phyloP scores from a whole-genome alignment of 306 rosid genomes.

The Astragalus membranaceus region DNA sequence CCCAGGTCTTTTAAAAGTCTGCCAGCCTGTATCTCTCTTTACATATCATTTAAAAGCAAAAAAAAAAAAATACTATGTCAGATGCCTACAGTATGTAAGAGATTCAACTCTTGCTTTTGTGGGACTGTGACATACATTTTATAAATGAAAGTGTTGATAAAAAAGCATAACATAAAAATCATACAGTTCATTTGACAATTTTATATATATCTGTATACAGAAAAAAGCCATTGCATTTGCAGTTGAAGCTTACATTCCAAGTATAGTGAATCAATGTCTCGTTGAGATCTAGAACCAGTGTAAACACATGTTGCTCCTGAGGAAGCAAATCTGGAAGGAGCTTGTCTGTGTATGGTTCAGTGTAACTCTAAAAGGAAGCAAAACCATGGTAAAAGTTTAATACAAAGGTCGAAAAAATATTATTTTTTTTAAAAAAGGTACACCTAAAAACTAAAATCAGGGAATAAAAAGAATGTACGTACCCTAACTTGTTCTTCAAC shows the following conservation, averaged over 20 bases:
- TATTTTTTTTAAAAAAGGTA: not conserved
- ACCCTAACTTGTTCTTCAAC: slow-evolving; percentile 82
- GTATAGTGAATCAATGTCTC: slow-evolving; percentile 84
- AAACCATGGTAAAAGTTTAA: not conserved
- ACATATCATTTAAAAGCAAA: slow-evolving; percentile 27
- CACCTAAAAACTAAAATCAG: not conserved
- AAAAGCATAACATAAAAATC: not conserved
- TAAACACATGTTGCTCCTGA: slow-evolving; percentile 71
- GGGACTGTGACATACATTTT: not conserved
- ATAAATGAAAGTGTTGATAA: not conserved
- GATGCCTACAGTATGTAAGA: not conserved
- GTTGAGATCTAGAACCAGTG: slow-evolving; percentile 93
- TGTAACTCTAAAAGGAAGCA: slow-evolving; percentile 51
- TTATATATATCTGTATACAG: not conserved
- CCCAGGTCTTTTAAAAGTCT: slow-evolving; percentile 94
- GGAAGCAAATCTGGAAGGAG: slow-evolving; percentile 98
- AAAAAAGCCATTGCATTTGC: not conserved
- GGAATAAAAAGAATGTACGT: slow-evolving; percentile 14
- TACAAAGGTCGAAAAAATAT: not conserved
- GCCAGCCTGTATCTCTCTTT: slow-evolving; percentile 97
- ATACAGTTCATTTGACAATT: not conserved
- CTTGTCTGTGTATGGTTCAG: slow-evolving; percentile 86
- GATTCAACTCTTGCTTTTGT: slow-evolving; percentile 2
- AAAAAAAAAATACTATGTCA: slow-evolving; percentile 18
- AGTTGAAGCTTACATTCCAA: slow-evolving; percentile 65